phyloP scores from a whole-genome alignment of 2,329 filamentous ascomycete genomes.

The Lachnellula hyalina region DNA sequence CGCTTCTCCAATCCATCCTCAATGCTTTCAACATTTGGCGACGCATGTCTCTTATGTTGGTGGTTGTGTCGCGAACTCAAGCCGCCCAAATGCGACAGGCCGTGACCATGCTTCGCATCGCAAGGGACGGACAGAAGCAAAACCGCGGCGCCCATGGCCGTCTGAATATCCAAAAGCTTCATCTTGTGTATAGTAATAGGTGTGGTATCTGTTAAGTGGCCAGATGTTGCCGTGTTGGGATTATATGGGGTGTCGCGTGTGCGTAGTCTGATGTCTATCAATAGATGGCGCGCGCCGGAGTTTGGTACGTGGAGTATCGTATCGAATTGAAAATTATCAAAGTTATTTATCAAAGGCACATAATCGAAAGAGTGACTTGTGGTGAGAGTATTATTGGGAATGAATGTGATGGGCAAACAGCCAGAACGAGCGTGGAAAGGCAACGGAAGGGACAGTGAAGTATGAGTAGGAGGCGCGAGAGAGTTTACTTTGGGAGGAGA shows the following conservation, averaged over 20 bases:
- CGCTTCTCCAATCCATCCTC: conserved; percentile 25
- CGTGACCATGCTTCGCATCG: conserved; percentile 24
- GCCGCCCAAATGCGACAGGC: conserved; percentile 23
- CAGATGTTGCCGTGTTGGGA: not conserved
- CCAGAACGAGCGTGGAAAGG: conserved; percentile 1
- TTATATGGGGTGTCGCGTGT: not conserved
- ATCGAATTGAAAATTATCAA: not conserved
- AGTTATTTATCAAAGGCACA: not conserved
- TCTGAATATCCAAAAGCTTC: conserved; percentile 48
- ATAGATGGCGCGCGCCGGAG: not conserved
- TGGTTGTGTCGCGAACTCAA: conserved; percentile 25
- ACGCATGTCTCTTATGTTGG: conserved; percentile 20
- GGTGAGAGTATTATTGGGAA: conserved; percentile 3
- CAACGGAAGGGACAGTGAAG: not conserved
- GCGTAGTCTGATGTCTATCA: not conserved
- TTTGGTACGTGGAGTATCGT: not conserved
- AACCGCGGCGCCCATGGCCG: conserved; percentile 45
- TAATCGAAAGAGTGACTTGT: conserved; percentile 2
- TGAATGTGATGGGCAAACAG: conserved; percentile 8
- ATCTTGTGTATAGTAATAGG: conserved; percentile 35
- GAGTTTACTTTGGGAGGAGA: not conserved
- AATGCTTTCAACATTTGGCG: conserved; percentile 18
- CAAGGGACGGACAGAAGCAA: conserved; percentile 38
- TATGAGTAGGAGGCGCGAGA: not conserved
- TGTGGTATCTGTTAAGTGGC: conserved; percentile 5